Base-by-base conservation (phyloP, 2,329 filamentous ascomycete species). In the Ceratocystis smalleyi region DNA sequence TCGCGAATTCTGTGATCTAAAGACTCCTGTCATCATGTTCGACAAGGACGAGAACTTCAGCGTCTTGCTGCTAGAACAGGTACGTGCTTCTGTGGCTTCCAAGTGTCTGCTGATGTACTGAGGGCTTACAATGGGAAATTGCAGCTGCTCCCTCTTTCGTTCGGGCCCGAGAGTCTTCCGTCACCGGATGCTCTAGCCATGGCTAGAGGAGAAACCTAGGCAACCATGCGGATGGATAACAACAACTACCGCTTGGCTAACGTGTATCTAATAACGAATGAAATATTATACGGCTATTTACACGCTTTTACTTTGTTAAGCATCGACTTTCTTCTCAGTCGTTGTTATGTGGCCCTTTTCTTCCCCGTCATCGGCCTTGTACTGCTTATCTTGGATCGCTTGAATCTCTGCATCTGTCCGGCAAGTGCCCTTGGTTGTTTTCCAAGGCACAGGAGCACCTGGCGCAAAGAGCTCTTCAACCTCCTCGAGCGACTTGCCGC, bases 11-110 rank as follows among this genome's bases (percentile, higher is more conserved):
- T 87, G 83, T 69, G 74, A 79, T 5, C 71, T 84, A n/a, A 76
- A 79, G 5, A 84, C 83, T 66, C 92, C 91, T 0, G 81, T 99
- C 65, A 84, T 96, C 73, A 95, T 97, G 92, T 95, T 95, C 74
- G 91, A 95, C 74, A 87, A 85, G 73, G 81, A 91, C 68, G 86
- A 85, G 1, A 82, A 86, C 67, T 91, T 81, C 70, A 77, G 83
- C n/a, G 83, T 89, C 27, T 78, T 84, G 75, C 87, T 79, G 27
- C 76, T 95, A 65, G 83, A 84, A 68, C 79, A 89, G 76, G 83
- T 85, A 71, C 70, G 77, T 35, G 47, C 17, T 22, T 2, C 47
- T 22, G n/a, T 7, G 1, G 47, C 27, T 47, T 45, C 22, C 1
- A 4, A 43, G 19, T 61, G 40, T 59, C 19, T 12, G 5, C 32